Evolutionary conservation across 1,139 yeast genomes (phyloP).

Genomic region (Yamadazyma buinensis): DNA sequence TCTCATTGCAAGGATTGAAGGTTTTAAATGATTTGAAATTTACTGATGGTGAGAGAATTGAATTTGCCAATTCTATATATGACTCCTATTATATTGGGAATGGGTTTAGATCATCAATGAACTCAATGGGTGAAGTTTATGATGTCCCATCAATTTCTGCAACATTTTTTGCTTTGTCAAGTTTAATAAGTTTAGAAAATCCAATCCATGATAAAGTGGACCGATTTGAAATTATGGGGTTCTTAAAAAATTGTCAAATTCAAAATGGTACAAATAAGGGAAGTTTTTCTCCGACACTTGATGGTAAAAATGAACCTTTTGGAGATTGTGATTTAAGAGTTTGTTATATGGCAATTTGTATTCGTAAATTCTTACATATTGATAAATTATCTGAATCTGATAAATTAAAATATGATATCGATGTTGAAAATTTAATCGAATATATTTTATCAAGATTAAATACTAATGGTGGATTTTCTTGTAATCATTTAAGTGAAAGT

Average conservation of each 20-base stretch:
- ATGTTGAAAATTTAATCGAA: constrained; percentile 30
- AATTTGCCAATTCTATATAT: constrained; percentile 47
- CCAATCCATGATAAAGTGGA: constrained; percentile 37
- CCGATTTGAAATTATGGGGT: constrained; percentile 43
- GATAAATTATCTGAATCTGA: constrained; percentile 21
- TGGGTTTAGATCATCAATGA: constrained; percentile 51
- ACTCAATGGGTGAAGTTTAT: constrained; percentile 21
- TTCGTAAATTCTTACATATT: constrained; percentile 51
- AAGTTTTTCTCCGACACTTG: constrained; percentile 36
- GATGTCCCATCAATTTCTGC: constrained; percentile 66
- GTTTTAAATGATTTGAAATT: constrained; percentile 41
- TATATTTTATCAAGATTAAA: constrained; percentile 45
- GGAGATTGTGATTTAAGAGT: constrained; percentile 75
- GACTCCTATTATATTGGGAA: constrained; percentile 39
- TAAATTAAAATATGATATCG: constrained; percentile 32
- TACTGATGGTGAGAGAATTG: constrained; percentile 19
- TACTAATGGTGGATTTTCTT: constrained; percentile 64
- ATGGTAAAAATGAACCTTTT: constrained; percentile 26
- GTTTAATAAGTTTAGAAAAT: constrained; percentile 45
- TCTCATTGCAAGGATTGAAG: constrained; percentile 61
- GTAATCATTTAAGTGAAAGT: constrained; percentile 49
- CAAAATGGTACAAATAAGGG: constrained; percentile 56
- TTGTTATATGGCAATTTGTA: constrained; percentile 69
- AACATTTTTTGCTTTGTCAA: constrained; percentile 62
- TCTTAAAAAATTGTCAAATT: constrained; percentile 53